Percentiles rank a stretch among this genome's conserved stretches.
phyloP scores from a whole-genome alignment of 306 rosid species.

The Arachis stenosperma region DNA sequence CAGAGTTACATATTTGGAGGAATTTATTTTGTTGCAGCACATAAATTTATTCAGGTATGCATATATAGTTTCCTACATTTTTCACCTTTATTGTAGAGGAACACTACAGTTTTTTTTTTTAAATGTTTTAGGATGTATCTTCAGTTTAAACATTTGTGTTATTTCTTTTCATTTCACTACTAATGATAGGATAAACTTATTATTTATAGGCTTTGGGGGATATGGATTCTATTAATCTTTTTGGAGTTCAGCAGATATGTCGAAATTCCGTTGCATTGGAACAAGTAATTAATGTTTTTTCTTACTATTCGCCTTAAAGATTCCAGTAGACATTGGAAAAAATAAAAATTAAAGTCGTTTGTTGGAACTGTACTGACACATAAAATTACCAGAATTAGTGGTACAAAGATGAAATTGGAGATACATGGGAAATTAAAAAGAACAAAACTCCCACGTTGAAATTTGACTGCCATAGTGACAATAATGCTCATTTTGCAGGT shows the following conservation, averaged over 20 bases:
- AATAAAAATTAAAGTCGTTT: neutral
- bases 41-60: conserved; percentile 76
- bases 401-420: neutral
- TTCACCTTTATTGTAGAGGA: neutral
- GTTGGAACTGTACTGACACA: neutral
- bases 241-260: conserved; percentile 99
- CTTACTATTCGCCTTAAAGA: neutral
- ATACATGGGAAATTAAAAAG: neutral
- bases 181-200: conserved; percentile 40
- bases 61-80: neutral
- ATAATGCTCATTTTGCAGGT: conserved; percentile 63
- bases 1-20: conserved; percentile 96
- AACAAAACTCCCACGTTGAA: neutral
- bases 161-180: conserved; percentile 37
- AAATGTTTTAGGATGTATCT: conserved; percentile 25
- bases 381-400: neutral
- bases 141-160: conserved; percentile 17
- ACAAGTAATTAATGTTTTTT: conserved; percentile 61
- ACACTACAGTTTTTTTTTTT: neutral
- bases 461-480: conserved; percentile 28
- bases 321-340: neutral
- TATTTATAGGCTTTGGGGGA: conserved; percentile 81
- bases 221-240: conserved; percentile 89
- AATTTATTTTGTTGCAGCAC: conserved; percentile 86
- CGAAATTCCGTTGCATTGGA: conserved; percentile 95